Evolutionary conservation across 75 land plant genomes (phyloP), one percentile per base, ranked within the genome.

Genomic region (Adiantum capillusveneris): DNA sequence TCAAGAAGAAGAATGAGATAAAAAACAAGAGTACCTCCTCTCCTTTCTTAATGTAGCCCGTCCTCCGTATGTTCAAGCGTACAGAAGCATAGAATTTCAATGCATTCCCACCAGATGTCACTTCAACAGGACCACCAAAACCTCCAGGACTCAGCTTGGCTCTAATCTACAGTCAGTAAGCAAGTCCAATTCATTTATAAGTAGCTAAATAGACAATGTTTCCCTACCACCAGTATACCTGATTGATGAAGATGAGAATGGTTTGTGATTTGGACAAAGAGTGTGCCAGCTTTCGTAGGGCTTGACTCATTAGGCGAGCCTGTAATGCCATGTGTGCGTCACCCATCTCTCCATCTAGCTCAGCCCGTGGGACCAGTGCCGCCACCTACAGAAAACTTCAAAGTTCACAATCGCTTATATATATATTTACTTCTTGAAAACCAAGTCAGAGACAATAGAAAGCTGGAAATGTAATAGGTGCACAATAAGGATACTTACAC

Each of bases 11-110:
- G 13, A 39, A 13, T 7, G 42, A 39, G 42, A 7, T 9, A 13
- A 39, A 39, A 12, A 6, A 29, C 28, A 65, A 20, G 28, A 25
- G 21, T 79, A 93, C 98, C 98, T 86, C 85, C 55, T 93, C 91
- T 11, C 96, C 96, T 61, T 77, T 86, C 73, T 85, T 93, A 31
- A 93, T 65, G 21, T 69, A 22, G 41, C 81, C 86, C 43, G 66
- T 77, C 75, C 83, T 78, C 70, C 58, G 69, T 27, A 93, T 84
- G 64, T 93, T 78, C 25, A 93, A 64, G 12, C 98, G 90, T 36
- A 93, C 75, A 43, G 98, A 93, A 60, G 98, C 96, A 81, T 93
- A 89, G 56, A 93, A 93, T 53, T 93, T 93, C 70, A 93, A 72
- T 57, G 98, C 98, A 77, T 93, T 93, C 9, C 98, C 98, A 14